These are phyloP conservation scores for Crithidia thermophila DNA, from an alignment of 208 protist genomes.

Conservation along the genomic window DNA sequence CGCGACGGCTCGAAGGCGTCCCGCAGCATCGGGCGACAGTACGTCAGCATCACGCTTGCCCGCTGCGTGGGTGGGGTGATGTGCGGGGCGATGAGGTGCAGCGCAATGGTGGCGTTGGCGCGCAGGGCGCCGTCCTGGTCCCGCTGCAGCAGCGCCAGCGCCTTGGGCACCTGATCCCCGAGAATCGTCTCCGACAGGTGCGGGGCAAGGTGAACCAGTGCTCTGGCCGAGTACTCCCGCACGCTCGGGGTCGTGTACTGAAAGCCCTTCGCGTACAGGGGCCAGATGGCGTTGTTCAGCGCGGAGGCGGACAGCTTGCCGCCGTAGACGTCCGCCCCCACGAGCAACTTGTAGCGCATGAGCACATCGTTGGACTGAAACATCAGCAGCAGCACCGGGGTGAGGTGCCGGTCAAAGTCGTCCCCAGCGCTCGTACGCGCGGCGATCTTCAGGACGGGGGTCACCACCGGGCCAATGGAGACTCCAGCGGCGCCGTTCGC, in stretches of 20 bases:
- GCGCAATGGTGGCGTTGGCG: conserved; percentile 88
- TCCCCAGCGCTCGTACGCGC: conserved; percentile 32
- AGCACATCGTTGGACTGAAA: conserved; percentile 64
- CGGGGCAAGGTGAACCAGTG: conserved; percentile 70
- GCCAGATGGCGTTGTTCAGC: conserved; percentile 73
- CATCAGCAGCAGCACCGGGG: conserved; percentile 63
- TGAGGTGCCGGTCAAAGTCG: conserved; percentile 57
- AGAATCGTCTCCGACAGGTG: conserved; percentile 55
- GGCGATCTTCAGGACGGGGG: conserved; percentile 68
- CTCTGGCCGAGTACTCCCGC: conserved; percentile 74
- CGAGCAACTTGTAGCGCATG: conserved; percentile 69
- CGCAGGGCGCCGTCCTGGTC: conserved; percentile 78
- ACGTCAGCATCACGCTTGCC: conserved; percentile 52
- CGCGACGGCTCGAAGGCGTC: conserved; percentile 82
- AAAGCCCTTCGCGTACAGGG: conserved; percentile 72
- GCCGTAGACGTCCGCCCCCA: conserved; percentile 51
- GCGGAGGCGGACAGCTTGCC: conserved; percentile 36
- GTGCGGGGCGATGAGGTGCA: conserved; percentile 61
- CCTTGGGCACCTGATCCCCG: conserved; percentile 52
- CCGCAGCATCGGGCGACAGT: conserved; percentile 79
- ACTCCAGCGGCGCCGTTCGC: conserved; percentile 14
- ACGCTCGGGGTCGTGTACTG: conserved; percentile 52
- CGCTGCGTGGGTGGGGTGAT: conserved; percentile 49
- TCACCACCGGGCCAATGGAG: conserved; percentile 42
- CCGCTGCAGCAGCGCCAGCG: conserved; percentile 66